A percentile compares a stretch with the other conserved stretches of the same genome.
Conservation (phyloP, 1,139 yeast species). For the Yamadazyma dushanensis region DNA sequence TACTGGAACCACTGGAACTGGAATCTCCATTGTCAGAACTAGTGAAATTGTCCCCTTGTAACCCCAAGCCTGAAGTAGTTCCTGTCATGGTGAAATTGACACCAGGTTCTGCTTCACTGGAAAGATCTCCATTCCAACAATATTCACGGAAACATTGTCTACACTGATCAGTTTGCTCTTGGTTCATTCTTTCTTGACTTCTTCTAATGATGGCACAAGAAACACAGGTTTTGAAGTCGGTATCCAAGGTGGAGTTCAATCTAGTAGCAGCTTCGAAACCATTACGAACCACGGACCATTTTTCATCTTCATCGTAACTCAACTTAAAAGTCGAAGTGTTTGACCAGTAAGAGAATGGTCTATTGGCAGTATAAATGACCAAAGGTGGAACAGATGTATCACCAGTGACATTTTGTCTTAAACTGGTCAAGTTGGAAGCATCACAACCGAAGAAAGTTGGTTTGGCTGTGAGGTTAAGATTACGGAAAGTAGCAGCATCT, state of each 20-base stretch:
- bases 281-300: constrained; percentile 63
- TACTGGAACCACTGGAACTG: constrained; percentile 4
- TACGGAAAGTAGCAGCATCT: constrained; percentile 62
- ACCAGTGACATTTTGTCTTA: constrained; percentile 26
- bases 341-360: constrained; percentile 64
- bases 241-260: constrained; percentile 69
- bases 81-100: constrained; percentile 51
- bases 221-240: constrained; percentile 75
- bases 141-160: constrained; percentile 66
- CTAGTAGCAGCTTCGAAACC: constrained; percentile 81
- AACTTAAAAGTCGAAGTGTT: constrained; percentile 75
- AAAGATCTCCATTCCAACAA: constrained; percentile 75
- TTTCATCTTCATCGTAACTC: constrained; percentile 59
- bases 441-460: constrained; percentile 91
- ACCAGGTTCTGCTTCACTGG: constrained; percentile 21
- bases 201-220: constrained; percentile 89
- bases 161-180: constrained; percentile 70
- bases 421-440: constrained; percentile 59
- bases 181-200: constrained; percentile 70
- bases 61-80: constrained; percentile 37
- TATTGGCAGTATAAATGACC: constrained; percentile 76
- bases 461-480: constrained; percentile 56
- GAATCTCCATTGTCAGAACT: neutral
- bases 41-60: constrained; percentile 8
- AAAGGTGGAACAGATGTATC: constrained; percentile 58